phyloP scores from a whole-genome alignment of 352 stramenopile species.

The Peronospora tabacina region DNA sequence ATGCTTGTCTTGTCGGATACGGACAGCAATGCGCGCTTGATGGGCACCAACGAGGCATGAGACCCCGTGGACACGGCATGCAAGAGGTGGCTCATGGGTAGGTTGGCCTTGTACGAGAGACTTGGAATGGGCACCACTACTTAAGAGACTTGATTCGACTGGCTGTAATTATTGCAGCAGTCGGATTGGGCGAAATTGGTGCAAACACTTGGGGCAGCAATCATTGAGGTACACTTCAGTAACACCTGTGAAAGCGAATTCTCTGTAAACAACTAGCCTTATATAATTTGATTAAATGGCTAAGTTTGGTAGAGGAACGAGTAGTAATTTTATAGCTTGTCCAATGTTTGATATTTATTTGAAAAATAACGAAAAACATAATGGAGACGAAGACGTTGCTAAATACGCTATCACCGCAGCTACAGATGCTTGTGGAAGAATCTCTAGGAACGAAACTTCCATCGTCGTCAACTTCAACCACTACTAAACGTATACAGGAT shows the following conservation, averaged over 20 bases:
- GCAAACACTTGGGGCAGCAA: too few species aligned
- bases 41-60: conserved; percentile 79
- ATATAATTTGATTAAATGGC: too few species aligned
- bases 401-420: conserved; percentile 49
- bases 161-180: not conserved
- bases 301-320: too few species aligned
- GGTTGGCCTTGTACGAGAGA: not conserved
- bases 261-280: too few species aligned
- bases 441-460: conserved; percentile 42
- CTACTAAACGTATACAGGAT: not conserved
- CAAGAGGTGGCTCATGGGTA: conserved; percentile 80
- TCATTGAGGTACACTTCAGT: too few species aligned
- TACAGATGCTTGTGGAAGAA: conserved; percentile 54
- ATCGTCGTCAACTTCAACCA: not conserved
- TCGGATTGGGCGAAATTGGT: not conserved
- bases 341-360: too few species aligned
- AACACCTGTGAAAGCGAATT: too few species aligned
- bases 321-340: too few species aligned
- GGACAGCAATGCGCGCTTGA: conserved; percentile 94
- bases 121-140: not conserved
- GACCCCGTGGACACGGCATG: conserved; percentile 61
- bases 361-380: not conserved
- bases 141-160: not conserved
- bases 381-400: conserved; percentile 34
- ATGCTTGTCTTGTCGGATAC: conserved; percentile 99